Percentiles rank a stretch among this genome's conserved stretches.
Evolutionary conservation across 129 eudicot genomes (phyloP).

Genomic region (Rutidosis leptorrhynchoides): DNA sequence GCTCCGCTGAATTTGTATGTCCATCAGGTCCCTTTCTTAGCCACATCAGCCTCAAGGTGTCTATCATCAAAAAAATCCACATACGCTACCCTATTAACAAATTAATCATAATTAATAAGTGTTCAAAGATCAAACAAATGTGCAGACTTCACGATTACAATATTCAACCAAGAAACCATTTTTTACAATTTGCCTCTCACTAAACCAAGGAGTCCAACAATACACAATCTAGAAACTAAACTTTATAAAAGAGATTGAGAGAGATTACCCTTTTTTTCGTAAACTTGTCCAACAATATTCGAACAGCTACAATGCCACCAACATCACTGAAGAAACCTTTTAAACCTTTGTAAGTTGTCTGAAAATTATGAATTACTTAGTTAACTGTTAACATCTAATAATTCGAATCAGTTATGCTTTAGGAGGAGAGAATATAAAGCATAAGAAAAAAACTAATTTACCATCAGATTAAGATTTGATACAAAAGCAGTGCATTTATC

Average conservation of each 20-base stretch:
- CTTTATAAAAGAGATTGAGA: neutral
- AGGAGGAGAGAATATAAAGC: neutral
- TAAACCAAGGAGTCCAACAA: neutral
- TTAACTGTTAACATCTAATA: constrained; percentile 17
- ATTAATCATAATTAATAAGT: constrained; percentile 1
- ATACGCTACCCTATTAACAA: constrained; percentile 87
- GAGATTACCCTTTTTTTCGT: constrained; percentile 67
- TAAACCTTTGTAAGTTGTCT: constrained; percentile 65
- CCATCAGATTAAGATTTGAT: constrained; percentile 70
- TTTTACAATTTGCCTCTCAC: neutral
- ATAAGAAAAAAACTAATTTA: constrained; percentile 22
- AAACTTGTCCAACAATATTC: constrained; percentile 65
- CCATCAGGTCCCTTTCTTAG: constrained; percentile 43
- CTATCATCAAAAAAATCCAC: constrained; percentile 78
- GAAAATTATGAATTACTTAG: constrained; percentile 26
- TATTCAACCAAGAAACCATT: neutral
- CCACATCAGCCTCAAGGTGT: constrained; percentile 76
- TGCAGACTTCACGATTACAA: neutral
- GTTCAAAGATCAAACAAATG: neutral
- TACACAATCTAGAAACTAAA: too few species aligned
- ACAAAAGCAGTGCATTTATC: constrained; percentile 92
- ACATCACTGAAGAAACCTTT: constrained; percentile 69
- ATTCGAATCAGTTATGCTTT: neutral
- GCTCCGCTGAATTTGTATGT: constrained; percentile 28
- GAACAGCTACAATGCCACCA: constrained; percentile 83